Conservation (phyloP, 331 rosid genomes). For the Saraca asoca region DNA sequence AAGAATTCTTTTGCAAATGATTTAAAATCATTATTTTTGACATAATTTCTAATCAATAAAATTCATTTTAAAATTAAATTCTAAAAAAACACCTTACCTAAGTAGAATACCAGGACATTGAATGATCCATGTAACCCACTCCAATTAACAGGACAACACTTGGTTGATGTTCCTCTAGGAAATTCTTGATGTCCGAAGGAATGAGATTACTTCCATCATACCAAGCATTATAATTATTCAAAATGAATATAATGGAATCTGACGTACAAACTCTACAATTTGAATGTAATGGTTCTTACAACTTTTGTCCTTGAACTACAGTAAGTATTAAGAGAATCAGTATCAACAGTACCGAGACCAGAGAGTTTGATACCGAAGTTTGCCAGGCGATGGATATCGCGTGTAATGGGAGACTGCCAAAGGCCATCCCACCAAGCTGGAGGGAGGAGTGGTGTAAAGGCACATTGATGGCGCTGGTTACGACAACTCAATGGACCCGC, state of each 20-base stretch:
- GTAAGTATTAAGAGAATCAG: conserved; percentile 51
- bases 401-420: conserved; percentile 87
- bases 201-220: conserved; percentile 29
- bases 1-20: too few species aligned
- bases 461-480: conserved; percentile 71
- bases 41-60: too few species aligned
- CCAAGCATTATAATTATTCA: conserved; percentile 23
- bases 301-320: conserved; percentile 67
- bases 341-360: conserved; percentile 61
- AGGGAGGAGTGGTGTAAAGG: conserved; percentile 89
- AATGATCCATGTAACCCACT: too few species aligned
- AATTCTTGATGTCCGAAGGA: not conserved
- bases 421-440: conserved; percentile 95
- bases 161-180: not conserved
- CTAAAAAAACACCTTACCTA: too few species aligned
- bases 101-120: too few species aligned
- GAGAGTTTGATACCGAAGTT: conserved; percentile 66
- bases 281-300: conserved; percentile 60
- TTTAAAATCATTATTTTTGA: too few species aligned
- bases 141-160: too few species aligned
- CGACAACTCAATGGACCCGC: conserved; percentile 84
- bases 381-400: conserved; percentile 64
- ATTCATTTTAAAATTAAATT: too few species aligned
- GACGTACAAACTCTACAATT: conserved; percentile 48
- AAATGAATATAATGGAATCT: conserved; percentile 36